Base-by-base conservation (phyloP, 306 rosid genomes). In the Vachellia pachyceras region DNA sequence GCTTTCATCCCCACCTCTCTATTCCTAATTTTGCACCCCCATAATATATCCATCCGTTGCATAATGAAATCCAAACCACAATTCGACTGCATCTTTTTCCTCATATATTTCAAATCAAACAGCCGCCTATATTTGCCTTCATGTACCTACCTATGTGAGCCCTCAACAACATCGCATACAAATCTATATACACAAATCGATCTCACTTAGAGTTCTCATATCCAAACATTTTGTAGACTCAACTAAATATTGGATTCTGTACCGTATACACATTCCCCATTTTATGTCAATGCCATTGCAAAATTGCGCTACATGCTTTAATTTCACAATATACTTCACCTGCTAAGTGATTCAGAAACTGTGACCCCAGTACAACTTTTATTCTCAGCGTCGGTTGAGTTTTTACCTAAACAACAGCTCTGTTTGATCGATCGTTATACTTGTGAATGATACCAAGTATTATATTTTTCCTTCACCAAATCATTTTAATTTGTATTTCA, bases 1-100 rank as follows among this genome's bases (percentile, higher is more conserved):
- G 50, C 69, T 78, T 70, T 72, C 52, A 75, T 67, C 37, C 46
- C 10, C 39, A 2, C 39, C 20, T 13, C 8, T 58, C 40, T 67
- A 29, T 25, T 39, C 44, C 52, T 25, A 65, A 36, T 41, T 39
- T 78, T 76, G 60, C 83, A n/a, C 74, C 64, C 58, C 14, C 73
- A 49, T 18, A 81, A 55, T 83, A 65, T 77, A 52, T 57, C 25
- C 33, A 65, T 17, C 57, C 0, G 3, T 18, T 5, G 58, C 58
- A 17, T 52, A 18, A 5, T 3, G 58, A 17, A 52, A 52, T 18
- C 10, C 58, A 17, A 52, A 52, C 23, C 23, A 52, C 23, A 5
- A 52, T 52, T 52, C 58, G 10, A 22, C 58, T 52, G 58, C 5
- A 52, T 17, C 58, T 5, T 64, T 73, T 66, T 33, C 3, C 69